These are phyloP conservation scores for Henningerozyma blattae DNA, from an alignment of 805 yeast species.

Conservation along the genomic window DNA sequence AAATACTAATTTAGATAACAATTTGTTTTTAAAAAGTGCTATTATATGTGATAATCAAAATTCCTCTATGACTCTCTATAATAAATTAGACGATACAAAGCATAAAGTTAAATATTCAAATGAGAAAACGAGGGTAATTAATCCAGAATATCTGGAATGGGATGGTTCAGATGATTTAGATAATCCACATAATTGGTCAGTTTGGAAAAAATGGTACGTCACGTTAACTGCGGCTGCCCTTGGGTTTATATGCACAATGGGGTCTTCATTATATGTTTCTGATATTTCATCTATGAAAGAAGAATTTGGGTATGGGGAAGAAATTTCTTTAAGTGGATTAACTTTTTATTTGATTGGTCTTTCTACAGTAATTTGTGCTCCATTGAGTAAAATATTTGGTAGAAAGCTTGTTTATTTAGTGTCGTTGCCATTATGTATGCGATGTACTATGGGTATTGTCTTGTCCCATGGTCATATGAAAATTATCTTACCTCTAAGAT, in stretches of 20 bases:
- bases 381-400: constrained; percentile 59
- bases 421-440: constrained; percentile 55
- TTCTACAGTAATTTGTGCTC: constrained; percentile 63
- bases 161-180: constrained; percentile 50
- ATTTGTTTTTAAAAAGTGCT: too few species aligned
- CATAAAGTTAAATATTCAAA: too few species aligned
- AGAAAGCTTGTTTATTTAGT: constrained; percentile 47
- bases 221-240: constrained; percentile 53
- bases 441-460: constrained; percentile 66
- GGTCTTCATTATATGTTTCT: constrained; percentile 60
- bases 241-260: constrained; percentile 62
- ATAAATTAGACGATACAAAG: too few species aligned
- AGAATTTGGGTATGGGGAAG: constrained; percentile 41
- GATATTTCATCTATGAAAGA: constrained; percentile 44
- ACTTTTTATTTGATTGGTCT: constrained; percentile 62
- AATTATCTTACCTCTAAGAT: constrained; percentile 53
- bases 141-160: constrained; percentile 39
- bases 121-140: too few species aligned
- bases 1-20: too few species aligned
- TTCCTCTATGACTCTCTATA: too few species aligned
- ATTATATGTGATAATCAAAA: too few species aligned
- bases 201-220: constrained; percentile 47
- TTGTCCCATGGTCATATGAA: constrained; percentile 45
- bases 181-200: constrained; percentile 61
- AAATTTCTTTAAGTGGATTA: constrained; percentile 53